Conservation (phyloP, 2,329 filamentous ascomycete genomes). For the Albifimbria verrucaria region DNA sequence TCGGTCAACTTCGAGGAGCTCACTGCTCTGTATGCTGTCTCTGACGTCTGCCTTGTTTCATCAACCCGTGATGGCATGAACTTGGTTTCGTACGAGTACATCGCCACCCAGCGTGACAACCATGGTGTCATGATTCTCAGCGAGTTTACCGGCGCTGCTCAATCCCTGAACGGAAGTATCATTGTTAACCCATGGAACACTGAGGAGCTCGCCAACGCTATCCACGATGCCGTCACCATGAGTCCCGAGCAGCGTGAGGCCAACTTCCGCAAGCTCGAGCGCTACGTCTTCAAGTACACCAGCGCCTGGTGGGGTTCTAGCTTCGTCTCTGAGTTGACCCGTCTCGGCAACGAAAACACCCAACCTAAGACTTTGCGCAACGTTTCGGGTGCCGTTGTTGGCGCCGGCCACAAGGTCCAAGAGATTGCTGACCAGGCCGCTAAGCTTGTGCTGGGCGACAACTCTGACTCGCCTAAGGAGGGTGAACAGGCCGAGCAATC, state of each 20-base stretch:
- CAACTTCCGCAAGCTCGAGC: slow-evolving; percentile 89
- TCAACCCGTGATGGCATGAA: slow-evolving; percentile 99
- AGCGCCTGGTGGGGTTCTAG: slow-evolving; percentile 95
- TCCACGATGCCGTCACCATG: slow-evolving; percentile 97
- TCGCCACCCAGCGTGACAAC: slow-evolving; percentile 84
- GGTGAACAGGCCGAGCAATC: slow-evolving; percentile 2
- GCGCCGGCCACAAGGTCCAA: slow-evolving; percentile 24
- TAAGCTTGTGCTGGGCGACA: slow-evolving; percentile 11
- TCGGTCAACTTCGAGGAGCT: slow-evolving; percentile 93
- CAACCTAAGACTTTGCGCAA: slow-evolving; percentile 39
- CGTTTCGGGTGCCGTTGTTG: slow-evolving; percentile 35
- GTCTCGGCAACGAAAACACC: slow-evolving; percentile 38
- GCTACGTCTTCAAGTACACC: slow-evolving; percentile 97
- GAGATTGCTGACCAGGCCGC: slow-evolving; percentile 14
- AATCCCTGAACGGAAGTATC: slow-evolving; percentile 87
- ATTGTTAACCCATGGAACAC: slow-evolving; percentile 99
- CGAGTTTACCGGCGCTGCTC: slow-evolving; percentile 93
- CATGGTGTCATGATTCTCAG: slow-evolving; percentile 94
- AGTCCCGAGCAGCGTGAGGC: slow-evolving; percentile 78
- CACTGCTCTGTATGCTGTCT: slow-evolving; percentile 87
- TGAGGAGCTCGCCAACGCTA: slow-evolving; percentile 87
- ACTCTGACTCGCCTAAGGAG: slow-evolving; percentile 3
- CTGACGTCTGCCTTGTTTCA: slow-evolving; percentile 87
- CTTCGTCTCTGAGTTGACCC: slow-evolving; percentile 81
- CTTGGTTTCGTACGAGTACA: slow-evolving; percentile 96